Evolutionary conservation across 306 rosid genomes (phyloP), one percentile per base, ranked within the genome.

Genomic region (Cicer judaicum): DNA sequence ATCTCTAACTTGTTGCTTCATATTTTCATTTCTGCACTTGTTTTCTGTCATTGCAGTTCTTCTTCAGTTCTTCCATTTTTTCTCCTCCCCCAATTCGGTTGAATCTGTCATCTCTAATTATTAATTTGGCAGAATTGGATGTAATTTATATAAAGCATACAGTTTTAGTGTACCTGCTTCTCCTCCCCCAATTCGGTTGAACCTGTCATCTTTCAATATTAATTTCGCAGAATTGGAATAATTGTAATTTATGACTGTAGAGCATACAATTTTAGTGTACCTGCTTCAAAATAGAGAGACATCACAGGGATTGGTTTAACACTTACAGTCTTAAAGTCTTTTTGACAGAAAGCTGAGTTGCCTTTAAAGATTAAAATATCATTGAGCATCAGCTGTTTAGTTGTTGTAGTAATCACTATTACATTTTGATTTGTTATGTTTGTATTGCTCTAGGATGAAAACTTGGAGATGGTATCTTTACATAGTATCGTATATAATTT

Each of bases 401-500:
- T 41, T 84, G 54, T 8, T 73, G 43, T 76, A 11, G 34, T 39
- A 62, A 73, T 75, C 46, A 42, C 47, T 62, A 7, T 72, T 43
- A 42, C 57, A 7, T 11, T 67, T 62, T 73, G 43, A 34, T 16
- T 66, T 53, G 70, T 47, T 29, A 49, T 54, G 15, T 55, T 54
- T 68, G 15, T 39, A 34, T 68, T 77, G 61, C 63, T 64, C 56
- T 36, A 94, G 98, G 97, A 87, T 80, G 85, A 78, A 55, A 71
- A 84, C 84, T 71, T 47, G 64, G 96, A 90, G 82, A 82, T 11
- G 24, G 80, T 94, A 63, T 67, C 74, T 64, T 61, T 87, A 68
- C 90, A 86, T 76, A 83, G 80, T 73, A 83, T 94, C 67, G 86
- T 41, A 49, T 87, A 74, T 77, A 80, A 71, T 76, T 84, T 84